These are phyloP conservation scores for Eremomyces bilateralis DNA, from an alignment of 495 filamentous ascomycete genomes.

Conservation along the genomic window DNA sequence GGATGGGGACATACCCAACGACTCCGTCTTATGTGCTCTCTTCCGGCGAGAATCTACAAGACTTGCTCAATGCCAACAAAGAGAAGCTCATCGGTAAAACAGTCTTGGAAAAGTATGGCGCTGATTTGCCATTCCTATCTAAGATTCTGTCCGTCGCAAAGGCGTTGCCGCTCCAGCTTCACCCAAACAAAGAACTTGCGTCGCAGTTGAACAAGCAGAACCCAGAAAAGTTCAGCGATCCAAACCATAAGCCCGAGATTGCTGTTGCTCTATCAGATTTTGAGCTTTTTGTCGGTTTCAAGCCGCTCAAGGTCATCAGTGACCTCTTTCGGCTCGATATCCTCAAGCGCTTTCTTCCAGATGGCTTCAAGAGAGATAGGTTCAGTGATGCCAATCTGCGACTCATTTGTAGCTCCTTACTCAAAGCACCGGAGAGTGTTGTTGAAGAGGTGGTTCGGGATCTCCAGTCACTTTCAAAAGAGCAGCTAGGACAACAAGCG, in stretches of 20 bases:
- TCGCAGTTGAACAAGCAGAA: conserved; percentile 38
- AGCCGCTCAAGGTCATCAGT: conserved; percentile 38
- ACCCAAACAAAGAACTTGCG: conserved; percentile 46
- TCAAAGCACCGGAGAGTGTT: conserved; percentile 20
- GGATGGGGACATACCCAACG: conserved; percentile 64
- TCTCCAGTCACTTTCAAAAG: conserved; percentile 16
- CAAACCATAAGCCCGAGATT: conserved; percentile 71
- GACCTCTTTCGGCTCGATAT: conserved; percentile 34
- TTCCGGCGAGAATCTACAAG: conserved; percentile 40
- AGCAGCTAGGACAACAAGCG: conserved; percentile 28
- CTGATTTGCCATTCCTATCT: conserved; percentile 50
- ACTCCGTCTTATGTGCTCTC: conserved; percentile 40
- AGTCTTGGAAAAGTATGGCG: conserved; percentile 38
- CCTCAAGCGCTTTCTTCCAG: conserved; percentile 30
- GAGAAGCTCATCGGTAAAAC: conserved; percentile 40
- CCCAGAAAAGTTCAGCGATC: conserved; percentile 42
- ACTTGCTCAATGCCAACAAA: conserved; percentile 41
- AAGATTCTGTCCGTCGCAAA: conserved; percentile 65
- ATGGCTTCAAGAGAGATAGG: conserved; percentile 13
- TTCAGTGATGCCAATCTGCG: conserved; percentile 43
- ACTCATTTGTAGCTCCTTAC: conserved; percentile 31
- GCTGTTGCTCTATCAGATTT: conserved; percentile 55
- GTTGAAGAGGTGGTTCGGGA: not conserved
- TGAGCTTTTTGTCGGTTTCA: conserved; percentile 61
- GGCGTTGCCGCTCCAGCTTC: conserved; percentile 62